phyloP scores from a whole-genome alignment of 345 rosid genomes.

The Dovyalis caffra region DNA sequence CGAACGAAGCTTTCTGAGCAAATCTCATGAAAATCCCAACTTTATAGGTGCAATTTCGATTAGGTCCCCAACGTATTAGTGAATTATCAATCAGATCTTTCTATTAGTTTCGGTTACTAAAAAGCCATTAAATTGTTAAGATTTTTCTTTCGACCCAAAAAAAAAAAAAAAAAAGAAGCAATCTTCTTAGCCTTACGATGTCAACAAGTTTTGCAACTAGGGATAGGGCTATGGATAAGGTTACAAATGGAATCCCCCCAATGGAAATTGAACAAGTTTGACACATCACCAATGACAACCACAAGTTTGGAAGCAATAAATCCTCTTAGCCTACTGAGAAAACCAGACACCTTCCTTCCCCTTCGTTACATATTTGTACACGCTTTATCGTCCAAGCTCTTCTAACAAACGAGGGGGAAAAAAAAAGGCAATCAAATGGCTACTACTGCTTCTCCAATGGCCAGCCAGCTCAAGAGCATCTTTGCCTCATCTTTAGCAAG shows the following conservation, averaged over 20 bases:
- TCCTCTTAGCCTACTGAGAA: slow-evolving; percentile 3
- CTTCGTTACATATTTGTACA: slow-evolving; percentile 1
- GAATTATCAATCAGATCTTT: no score
- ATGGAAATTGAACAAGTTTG: slow-evolving; percentile 21
- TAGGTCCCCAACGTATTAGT: no score
- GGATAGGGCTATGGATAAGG: slow-evolving; percentile 46
- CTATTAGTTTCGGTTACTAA: no score
- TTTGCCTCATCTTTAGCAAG: slow-evolving; percentile 52
- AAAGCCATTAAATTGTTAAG: no score
- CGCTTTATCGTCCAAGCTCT: background rate
- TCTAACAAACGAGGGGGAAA: slow-evolving; percentile 1
- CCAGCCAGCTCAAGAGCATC: slow-evolving; percentile 74
- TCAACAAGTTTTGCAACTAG: background rate
- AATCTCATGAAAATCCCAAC: no score
- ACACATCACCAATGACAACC: slow-evolving; percentile 35
- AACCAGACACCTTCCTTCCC: background rate
- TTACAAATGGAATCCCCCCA: slow-evolving; percentile 23
- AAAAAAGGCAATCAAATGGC: slow-evolving; percentile 33
- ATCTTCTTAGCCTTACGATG: background rate
- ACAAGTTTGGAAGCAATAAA: slow-evolving; percentile 26
- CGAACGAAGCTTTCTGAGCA: no score
- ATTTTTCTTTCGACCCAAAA: no score
- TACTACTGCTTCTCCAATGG: slow-evolving; percentile 79
- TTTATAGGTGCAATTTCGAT: no score
- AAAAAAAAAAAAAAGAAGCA: no score